Percentiles rank a stretch among this genome's conserved stretches.
Evolutionary conservation across 2,329 filamentous ascomycete genomes (phyloP).

Genomic region (Colletotrichum sp.): DNA sequence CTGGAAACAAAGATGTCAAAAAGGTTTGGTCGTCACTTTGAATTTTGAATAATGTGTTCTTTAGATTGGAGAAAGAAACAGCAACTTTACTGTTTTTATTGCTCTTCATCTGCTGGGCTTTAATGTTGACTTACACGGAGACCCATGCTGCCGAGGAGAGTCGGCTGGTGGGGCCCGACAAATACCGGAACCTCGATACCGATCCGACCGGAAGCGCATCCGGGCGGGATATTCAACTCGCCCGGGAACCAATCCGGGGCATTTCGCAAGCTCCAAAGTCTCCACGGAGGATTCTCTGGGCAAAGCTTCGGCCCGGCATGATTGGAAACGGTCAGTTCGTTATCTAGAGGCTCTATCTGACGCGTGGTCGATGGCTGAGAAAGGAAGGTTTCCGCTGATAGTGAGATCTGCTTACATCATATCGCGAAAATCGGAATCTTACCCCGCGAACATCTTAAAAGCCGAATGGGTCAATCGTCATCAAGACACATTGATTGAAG

Average conservation of each 20-base stretch:
- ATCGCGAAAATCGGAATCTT: not conserved
- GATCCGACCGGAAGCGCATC: not conserved
- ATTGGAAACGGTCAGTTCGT: fast-evolving
- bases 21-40: not conserved
- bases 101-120: not conserved
- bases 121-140: not conserved
- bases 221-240: not conserved
- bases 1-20: not conserved
- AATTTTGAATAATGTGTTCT: too few relatives aligned
- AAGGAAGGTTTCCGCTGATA: not conserved
- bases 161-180: not conserved
- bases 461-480: not conserved
- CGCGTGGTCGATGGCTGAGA: not conserved
- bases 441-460: not conserved
- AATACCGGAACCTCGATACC: not conserved
- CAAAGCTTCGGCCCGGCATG: not conserved
- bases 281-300: not conserved
- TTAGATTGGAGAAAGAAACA: too few relatives aligned
- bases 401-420: not conserved
- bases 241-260: not conserved
- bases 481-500: not conserved
- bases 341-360: not conserved
- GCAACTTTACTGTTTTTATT: not conserved
- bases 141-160: not conserved
- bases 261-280: not conserved